A percentile compares a stretch with the other conserved stretches of the same genome.
These are phyloP conservation scores for California macrophylla DNA, from an alignment of 441 rosid species.

Conservation along the genomic window DNA sequence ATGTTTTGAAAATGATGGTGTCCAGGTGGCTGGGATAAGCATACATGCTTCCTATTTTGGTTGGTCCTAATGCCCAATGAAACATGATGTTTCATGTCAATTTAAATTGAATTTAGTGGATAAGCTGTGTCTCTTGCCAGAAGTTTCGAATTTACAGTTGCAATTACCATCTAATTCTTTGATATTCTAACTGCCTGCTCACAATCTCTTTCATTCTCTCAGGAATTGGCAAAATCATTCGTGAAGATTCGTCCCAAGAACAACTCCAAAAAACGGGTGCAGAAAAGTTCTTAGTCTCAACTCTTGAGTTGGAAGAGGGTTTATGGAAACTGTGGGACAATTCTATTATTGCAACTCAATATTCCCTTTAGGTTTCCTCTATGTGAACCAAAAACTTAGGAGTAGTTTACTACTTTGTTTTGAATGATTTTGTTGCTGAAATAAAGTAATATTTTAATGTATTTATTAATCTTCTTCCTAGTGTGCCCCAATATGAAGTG, in stretches of 20 bases:
- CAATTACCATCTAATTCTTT: background rate
- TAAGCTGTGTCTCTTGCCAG: background rate
- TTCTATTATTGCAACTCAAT: too few species aligned
- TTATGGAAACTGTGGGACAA: background rate
- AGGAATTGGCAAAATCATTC: slow-evolving; percentile 60
- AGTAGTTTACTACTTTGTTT: background rate
- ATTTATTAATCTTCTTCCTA: background rate
- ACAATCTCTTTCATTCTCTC: background rate
- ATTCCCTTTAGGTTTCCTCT: background rate
- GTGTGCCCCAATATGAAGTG: too few species aligned
- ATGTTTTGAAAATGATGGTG: background rate
- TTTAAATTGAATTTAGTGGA: background rate
- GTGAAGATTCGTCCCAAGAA: slow-evolving; percentile 64
- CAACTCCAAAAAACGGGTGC: slow-evolving; percentile 52
- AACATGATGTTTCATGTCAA: background rate
- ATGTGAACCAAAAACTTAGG: background rate
- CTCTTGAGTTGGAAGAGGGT: background rate
- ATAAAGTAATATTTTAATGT: background rate
- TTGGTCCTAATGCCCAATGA: background rate
- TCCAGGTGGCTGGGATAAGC: background rate
- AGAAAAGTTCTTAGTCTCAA: slow-evolving; percentile 10
- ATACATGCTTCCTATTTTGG: background rate
- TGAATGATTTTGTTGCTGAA: background rate
- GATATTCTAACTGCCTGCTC: background rate
- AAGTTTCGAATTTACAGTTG: background rate